Evolutionary conservation across 345 rosid species (phyloP).

Genomic region (Pistacia atlantica): DNA sequence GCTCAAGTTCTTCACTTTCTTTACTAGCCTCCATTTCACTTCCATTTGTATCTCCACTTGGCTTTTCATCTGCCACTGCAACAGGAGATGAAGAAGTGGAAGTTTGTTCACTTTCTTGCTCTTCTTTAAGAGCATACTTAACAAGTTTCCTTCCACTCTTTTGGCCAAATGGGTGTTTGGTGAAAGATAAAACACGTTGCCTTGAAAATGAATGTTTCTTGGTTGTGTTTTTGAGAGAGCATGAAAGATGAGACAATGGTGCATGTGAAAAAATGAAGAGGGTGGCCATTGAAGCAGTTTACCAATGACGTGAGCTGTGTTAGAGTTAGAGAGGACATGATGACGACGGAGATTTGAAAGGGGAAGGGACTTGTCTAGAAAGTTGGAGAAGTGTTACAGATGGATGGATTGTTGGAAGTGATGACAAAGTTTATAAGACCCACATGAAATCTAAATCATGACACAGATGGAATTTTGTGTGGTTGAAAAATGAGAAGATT

Average conservation of each 20-base stretch:
- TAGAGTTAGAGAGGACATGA: conserved; percentile 5
- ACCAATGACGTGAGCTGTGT: background rate
- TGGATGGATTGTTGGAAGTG: conserved; percentile 13
- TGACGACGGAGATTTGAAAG: background rate
- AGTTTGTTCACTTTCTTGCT: conserved; percentile 38
- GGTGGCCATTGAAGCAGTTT: conserved; percentile 31
- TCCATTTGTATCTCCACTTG: conserved; percentile 25
- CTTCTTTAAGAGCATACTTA: conserved; percentile 44
- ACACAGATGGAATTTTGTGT: background rate
- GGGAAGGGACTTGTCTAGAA: conserved; percentile 37
- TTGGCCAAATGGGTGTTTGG: conserved; percentile 7
- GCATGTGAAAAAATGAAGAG: conserved; percentile 21
- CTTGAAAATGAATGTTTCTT: conserved; percentile 2
- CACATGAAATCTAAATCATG: conserved; percentile 2
- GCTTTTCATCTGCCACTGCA: conserved; percentile 44
- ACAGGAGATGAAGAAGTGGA: conserved; percentile 40
- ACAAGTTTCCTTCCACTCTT: conserved; percentile 18
- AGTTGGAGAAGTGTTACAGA: conserved; percentile 49
- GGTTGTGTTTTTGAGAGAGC: background rate
- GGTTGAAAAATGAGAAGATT: background rate
- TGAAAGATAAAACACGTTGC: background rate
- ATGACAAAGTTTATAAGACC: conserved; percentile 21
- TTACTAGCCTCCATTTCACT: conserved; percentile 21
- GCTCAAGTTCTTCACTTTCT: conserved; percentile 41
- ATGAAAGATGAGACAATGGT: conserved; percentile 9